phyloP scores from a whole-genome alignment of 2,329 filamentous ascomycete genomes.

The Trichoderma pleuroti region DNA sequence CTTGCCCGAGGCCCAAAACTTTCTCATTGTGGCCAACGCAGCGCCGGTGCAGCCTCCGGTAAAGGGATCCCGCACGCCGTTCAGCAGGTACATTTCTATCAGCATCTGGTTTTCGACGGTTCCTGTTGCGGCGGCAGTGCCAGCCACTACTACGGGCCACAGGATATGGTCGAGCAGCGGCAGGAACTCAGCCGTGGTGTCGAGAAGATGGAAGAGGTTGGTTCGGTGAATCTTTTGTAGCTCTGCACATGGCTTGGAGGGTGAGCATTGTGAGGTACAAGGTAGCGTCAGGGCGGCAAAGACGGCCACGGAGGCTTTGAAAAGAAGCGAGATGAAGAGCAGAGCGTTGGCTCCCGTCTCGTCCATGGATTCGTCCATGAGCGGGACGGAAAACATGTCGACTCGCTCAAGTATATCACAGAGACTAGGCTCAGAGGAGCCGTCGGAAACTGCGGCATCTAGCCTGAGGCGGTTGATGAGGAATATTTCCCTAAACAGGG shows the following conservation, averaged over 20 bases:
- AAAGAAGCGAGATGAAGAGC: neutral
- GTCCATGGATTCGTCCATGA: neutral
- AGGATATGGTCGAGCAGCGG: constrained; percentile 8
- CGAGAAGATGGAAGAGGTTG: constrained; percentile 10
- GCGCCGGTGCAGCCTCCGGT: neutral
- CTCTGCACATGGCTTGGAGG: neutral
- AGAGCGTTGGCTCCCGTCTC: neutral
- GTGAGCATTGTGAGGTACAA: neutral
- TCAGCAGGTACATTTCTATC: constrained; percentile 3
- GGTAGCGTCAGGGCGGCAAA: neutral
- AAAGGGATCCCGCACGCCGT: constrained; percentile 8
- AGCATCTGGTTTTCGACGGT: neutral
- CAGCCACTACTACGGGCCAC: constrained; percentile 17
- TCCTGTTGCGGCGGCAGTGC: neutral
- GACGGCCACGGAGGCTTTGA: constrained; percentile 15
- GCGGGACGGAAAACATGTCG: neutral
- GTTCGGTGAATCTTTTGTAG: neutral
- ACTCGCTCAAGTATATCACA: constrained; percentile 6
- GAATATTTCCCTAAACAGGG: constrained; percentile 13
- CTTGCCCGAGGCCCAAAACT: constrained; percentile 16
- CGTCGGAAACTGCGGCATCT: neutral
- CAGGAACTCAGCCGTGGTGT: neutral
- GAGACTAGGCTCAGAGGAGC: neutral
- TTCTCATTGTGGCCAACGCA: constrained; percentile 9
- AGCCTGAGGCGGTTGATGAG: constrained; percentile 15